These are phyloP conservation scores for Salvia sclarea DNA, from an alignment of 305 asterid species.

Conservation along the genomic window DNA sequence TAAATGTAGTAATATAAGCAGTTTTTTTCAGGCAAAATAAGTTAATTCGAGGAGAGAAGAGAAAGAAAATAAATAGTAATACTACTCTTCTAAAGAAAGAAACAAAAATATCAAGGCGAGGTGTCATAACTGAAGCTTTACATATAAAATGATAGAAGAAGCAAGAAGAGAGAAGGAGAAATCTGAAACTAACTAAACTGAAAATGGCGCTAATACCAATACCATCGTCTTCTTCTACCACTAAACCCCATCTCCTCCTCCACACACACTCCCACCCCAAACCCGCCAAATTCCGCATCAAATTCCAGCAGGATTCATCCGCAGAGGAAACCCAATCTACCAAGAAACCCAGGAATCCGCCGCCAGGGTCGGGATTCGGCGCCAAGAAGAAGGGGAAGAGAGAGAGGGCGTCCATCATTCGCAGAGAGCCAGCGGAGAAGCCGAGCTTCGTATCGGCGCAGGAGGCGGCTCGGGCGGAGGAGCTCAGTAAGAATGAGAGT, in stretches of 20 bases:
- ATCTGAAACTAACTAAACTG: constrained; percentile 28
- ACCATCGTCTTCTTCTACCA: constrained; percentile 35
- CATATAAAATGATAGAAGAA: too few relatives aligned
- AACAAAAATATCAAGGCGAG: not conserved
- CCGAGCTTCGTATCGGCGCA: constrained; percentile 54
- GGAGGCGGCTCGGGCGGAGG: constrained; percentile 53
- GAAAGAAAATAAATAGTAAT: too few relatives aligned
- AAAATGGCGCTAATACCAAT: constrained; percentile 50
- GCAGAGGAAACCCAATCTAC: constrained; percentile 34
- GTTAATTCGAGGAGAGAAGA: not conserved
- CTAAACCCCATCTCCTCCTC: constrained; percentile 36
- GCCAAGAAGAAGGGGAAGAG: constrained; percentile 52
- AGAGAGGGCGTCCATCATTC: constrained; percentile 66
- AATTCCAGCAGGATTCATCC: constrained; percentile 45
- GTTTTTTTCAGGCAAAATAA: too few relatives aligned
- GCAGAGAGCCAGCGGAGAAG: constrained; percentile 62
- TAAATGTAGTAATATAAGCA: too few relatives aligned
- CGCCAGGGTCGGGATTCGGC: constrained; percentile 56
- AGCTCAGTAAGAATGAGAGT: constrained; percentile 62
- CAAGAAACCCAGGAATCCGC: constrained; percentile 32
- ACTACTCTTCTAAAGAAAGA: too few relatives aligned
- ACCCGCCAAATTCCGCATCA: constrained; percentile 27
- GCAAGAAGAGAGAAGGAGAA: not conserved
- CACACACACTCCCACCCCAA: constrained; percentile 23
- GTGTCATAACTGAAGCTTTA: not conserved